Base-by-base conservation (phyloP, 306 rosid genomes). In the Lagenaria siceraria region DNA sequence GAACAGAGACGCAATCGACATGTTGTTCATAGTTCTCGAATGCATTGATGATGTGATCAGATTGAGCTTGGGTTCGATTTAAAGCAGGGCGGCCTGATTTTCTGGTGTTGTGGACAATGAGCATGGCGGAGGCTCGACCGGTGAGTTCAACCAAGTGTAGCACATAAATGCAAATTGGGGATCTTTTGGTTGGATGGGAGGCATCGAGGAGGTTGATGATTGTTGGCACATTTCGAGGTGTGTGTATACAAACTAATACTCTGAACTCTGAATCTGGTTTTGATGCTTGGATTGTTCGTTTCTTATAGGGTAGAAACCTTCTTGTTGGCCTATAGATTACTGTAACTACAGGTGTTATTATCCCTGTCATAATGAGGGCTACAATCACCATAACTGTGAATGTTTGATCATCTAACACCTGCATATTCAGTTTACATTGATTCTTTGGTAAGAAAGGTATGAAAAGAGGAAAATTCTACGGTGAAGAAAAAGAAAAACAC, bases 61-160 rank as follows among this genome's bases (percentile, higher is more conserved):
- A 88, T 25, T 95, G 99, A 31, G 97, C 97, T 78, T 92, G 96
- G 0, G 96, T 87, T 64, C 90, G 75, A 55, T 92, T 89, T 0
- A 87, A 85, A 0, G 96, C 86, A 4, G 92, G 85, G 6, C 82
- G 46, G 5, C 92, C 92, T 0, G 86, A 78, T 80, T 88, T 92
- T 6, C 87, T 6, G 0, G 89, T 85, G 85, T 92, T 89, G 78
- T 95, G 97, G 59, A 89, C 97, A 18, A 95, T 92, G 79, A 95
- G 91, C 99, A 95, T 92, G 10, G 99, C 99, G 2, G 99, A 94
- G 61, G 98, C 91, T 0, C 98, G 95, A 2, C 97, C 97, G 0
- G 96, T 87, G 46, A 95, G 97, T 79, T 95, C 98, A 0, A 92
- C 97, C 55, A 95, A 58, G 76, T 95, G 98, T 72, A 95, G 86